Conservation (phyloP, 495 filamentous ascomycete genomes). For the Trichoderma reesei region DNA sequence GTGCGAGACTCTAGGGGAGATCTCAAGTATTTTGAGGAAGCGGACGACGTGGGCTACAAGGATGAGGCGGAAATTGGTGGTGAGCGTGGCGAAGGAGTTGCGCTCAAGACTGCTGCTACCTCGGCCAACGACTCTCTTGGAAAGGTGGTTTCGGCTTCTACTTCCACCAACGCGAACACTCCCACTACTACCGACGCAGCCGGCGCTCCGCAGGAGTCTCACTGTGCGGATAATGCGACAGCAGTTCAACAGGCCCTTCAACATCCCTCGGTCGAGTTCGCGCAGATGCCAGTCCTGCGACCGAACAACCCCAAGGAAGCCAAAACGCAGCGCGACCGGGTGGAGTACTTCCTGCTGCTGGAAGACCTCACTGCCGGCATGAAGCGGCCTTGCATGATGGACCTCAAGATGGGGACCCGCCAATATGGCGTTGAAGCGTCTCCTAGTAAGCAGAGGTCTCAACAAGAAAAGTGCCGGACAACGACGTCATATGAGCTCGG, state of each 20-base stretch:
- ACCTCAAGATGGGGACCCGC: conserved; percentile 98
- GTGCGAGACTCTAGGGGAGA: conserved; percentile 55
- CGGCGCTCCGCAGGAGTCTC: not conserved
- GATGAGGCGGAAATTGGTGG: conserved; percentile 52
- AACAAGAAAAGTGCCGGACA: conserved; percentile 80
- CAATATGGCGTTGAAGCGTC: conserved; percentile 94
- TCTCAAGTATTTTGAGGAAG: conserved; percentile 71
- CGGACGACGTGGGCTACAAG: conserved; percentile 69
- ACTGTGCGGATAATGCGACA: not conserved
- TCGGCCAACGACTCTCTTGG: conserved; percentile 9
- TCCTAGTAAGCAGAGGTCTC: conserved; percentile 86
- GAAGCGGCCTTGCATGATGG: conserved; percentile 90
- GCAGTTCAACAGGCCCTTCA: not conserved
- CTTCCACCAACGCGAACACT: not conserved
- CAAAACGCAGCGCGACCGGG: conserved; percentile 53
- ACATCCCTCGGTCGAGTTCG: conserved; percentile 15
- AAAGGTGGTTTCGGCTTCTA: not conserved
- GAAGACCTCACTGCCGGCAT: conserved; percentile 96
- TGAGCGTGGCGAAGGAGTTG: not conserved
- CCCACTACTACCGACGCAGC: no score
- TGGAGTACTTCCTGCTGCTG: conserved; percentile 88
- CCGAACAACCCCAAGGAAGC: conserved; percentile 70
- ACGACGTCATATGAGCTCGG: conserved; percentile 89
- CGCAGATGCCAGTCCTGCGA: conserved; percentile 32
- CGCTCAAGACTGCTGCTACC: not conserved